Base-by-base conservation (phyloP, 2,329 filamentous ascomycete genomes). In the Tolypocladium album region DNA sequence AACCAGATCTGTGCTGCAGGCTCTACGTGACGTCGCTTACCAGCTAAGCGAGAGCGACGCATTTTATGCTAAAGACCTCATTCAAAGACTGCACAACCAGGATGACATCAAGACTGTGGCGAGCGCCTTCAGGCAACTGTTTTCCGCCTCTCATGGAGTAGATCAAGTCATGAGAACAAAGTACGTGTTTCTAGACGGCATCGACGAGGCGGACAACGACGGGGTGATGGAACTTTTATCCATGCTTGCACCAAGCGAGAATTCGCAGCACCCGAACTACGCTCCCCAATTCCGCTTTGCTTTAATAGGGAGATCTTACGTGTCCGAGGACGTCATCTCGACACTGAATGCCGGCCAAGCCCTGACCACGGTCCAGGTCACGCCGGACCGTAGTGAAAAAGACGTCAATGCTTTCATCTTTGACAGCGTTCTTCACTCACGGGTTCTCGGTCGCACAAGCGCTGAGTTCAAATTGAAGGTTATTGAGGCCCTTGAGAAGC, bases 21-120 rank as follows among this genome's bases (percentile, higher is more conserved):
- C 76, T 1, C 68, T 81, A 6, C 70, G 76, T 0, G 76, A 79
- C 42, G 63, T 80, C 13, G 77, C 78, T 0, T 79, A 76, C 60
- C 78, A 81, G 61, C 70, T 80, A 39, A 76, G 74, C 60, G 73
- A 78, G 59, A 73, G 73, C 55, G 77, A 81, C 57, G 72, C 75
- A 0, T 72, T 72, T 36, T 81, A 79, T 62, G 72, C 71, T 52
- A 78, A 76, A 39, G 70, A 75, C 34, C 67, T 79, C 6, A 67
- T 73, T 8, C 69, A 67, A 2, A 68, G 67, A 2, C 63, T 74
- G 0, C 68, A 69, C 31, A 75, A 70, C 55, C 66, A 65, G 27
- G 75, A 78, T 13, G 74, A 77, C 31, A 77, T 79, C 61, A 71
- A 71, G 56, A 78, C 76, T 0, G 71, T 79, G 2, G 65, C 76